Evolutionary conservation across 2,329 filamentous ascomycete genomes (phyloP).

Genomic region (Claviceps fusiformis): DNA sequence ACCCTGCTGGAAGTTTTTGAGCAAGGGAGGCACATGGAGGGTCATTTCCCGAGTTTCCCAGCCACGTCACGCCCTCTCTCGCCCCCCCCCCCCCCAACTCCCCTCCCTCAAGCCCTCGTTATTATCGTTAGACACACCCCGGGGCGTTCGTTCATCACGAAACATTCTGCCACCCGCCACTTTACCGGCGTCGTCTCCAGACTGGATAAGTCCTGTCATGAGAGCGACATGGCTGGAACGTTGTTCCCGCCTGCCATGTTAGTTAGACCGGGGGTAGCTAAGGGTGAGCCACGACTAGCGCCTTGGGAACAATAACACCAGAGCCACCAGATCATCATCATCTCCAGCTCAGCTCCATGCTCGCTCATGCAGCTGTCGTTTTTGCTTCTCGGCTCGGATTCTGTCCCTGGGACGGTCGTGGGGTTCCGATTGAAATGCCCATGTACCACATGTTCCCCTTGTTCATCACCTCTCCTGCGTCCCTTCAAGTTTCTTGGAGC

Average conservation of each 20-base stretch:
- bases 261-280: not conserved
- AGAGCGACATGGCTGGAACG: not conserved
- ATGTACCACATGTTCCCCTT: not conserved
- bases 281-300: not conserved
- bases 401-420: not conserved
- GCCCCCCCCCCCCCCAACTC: no score
- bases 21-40: not conserved
- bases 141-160: not conserved
- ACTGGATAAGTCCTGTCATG: not conserved
- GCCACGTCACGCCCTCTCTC: not conserved
- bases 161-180: slow-evolving; percentile 3
- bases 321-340: not conserved
- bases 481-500: not conserved
- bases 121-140: not conserved
- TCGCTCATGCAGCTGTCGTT: not conserved
- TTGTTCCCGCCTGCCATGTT: not conserved
- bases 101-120: no score
- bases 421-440: not conserved
- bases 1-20: not conserved
- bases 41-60: not conserved
- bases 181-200: slow-evolving; percentile 1
- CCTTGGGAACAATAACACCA: not conserved
- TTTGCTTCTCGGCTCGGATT: not conserved
- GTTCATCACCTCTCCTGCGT: not conserved
- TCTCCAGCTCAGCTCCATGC: not conserved